These are phyloP conservation scores for Fusarium verticillioides DNA, from an alignment of 2,329 filamentous ascomycete species.

Conservation along the genomic window DNA sequence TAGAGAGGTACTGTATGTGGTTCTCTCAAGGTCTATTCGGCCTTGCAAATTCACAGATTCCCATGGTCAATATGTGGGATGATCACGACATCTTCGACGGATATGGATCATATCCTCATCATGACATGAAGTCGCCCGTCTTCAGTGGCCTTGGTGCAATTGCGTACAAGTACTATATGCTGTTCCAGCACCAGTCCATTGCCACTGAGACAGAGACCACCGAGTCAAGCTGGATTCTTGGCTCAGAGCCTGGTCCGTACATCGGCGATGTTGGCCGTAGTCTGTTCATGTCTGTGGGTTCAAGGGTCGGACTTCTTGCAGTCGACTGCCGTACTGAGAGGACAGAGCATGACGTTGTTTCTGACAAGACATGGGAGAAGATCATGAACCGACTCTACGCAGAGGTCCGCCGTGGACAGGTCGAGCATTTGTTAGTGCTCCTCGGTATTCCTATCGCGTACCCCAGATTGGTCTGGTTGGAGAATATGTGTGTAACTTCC, in stretches of 20 bases:
- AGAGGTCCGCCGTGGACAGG: slow-evolving; percentile 85
- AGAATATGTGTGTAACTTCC: slow-evolving; percentile 68
- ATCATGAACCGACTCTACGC: slow-evolving; percentile 86
- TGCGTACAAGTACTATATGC: slow-evolving; percentile 98
- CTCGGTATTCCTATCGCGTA: slow-evolving; percentile 87
- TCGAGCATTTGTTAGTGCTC: slow-evolving; percentile 89
- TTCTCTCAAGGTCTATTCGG: slow-evolving; percentile 95
- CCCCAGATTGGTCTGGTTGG: slow-evolving; percentile 76
- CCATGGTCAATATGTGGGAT: slow-evolving; percentile 98
- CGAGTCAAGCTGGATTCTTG: slow-evolving; percentile 93
- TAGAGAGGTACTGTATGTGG: slow-evolving; percentile 91
- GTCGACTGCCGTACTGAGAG: slow-evolving; percentile 93
- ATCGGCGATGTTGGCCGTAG: slow-evolving; percentile 88
- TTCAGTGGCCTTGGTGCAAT: slow-evolving; percentile 90
- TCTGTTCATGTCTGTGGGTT: slow-evolving; percentile 85
- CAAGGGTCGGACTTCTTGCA: slow-evolving; percentile 82
- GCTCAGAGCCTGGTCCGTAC: slow-evolving; percentile 83
- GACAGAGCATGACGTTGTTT: slow-evolving; percentile 82
- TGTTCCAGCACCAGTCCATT: slow-evolving; percentile 96
- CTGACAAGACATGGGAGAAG: slow-evolving; percentile 83
- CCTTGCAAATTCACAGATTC: slow-evolving; percentile 93
- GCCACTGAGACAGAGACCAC: slow-evolving; percentile 80
- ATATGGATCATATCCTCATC: slow-evolving; percentile 90
- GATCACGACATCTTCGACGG: slow-evolving; percentile 94
- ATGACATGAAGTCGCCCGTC: slow-evolving; percentile 90